Evolutionary conservation across 108 stramenopile genomes (phyloP).

Genomic region (Ochromonas danica): DNA sequence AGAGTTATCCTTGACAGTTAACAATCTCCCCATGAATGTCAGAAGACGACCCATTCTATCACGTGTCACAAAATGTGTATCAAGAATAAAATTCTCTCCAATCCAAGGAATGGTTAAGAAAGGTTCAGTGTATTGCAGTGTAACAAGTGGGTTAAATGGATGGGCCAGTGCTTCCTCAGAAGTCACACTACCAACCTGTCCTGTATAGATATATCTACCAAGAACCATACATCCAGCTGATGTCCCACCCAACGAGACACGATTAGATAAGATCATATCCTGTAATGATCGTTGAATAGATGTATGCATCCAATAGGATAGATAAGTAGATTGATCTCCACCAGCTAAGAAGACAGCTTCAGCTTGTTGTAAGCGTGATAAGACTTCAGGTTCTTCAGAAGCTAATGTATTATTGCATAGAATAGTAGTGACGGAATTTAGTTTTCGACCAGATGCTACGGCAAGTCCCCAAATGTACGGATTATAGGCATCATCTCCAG

Average conservation of each 20-base stretch:
- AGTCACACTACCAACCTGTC: background rate
- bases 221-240: conserved; percentile 26
- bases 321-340: conserved; percentile 30
- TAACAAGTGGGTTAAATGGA: background rate
- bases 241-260: conserved; percentile 30
- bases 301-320: conserved; percentile 3
- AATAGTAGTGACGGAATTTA: conserved; percentile 26
- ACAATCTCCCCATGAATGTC: conserved; percentile 5
- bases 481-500: conserved; percentile 34
- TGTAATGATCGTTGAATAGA: conserved; percentile 4
- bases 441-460: background rate
- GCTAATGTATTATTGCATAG: background rate
- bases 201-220: conserved; percentile 21
- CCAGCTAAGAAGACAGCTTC: conserved; percentile 33
- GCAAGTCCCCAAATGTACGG: conserved; percentile 19
- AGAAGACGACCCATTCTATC: conserved; percentile 32
- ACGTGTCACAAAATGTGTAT: conserved; percentile 1
- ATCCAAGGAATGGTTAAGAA: conserved; percentile 19
- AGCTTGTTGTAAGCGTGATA: background rate
- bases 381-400: conserved; percentile 8
- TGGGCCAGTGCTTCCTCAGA: conserved; percentile 35
- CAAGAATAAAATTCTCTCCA: background rate
- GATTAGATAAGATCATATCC: background rate
- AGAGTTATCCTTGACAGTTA: background rate
- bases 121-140: background rate